Conservation (phyloP, 2,329 filamentous ascomycete genomes). For the Gnomoniopsis smithogilvyi region DNA sequence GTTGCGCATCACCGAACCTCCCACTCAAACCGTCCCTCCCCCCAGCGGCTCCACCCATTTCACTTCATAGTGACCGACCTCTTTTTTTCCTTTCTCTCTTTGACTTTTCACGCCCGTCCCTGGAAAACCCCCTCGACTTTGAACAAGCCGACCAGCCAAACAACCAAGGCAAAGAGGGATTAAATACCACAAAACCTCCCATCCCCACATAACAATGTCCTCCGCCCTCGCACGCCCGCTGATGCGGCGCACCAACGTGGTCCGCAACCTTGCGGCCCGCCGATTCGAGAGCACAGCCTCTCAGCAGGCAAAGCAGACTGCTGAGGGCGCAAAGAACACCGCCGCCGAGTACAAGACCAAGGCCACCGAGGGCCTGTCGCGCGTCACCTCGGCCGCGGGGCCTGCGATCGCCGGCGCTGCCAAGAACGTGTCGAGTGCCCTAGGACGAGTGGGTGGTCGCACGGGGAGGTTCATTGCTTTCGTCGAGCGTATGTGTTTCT, state of each 20-base stretch:
- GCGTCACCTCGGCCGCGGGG: conserved; percentile 76
- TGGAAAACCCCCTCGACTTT: no score
- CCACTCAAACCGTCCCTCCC: neutral
- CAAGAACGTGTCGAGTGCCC: conserved; percentile 60
- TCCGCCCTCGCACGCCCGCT: conserved; percentile 18
- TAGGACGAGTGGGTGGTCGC: conserved; percentile 77
- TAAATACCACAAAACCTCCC: no score
- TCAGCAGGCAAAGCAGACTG: conserved; percentile 40
- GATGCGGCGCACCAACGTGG: conserved; percentile 14
- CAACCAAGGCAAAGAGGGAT: no score
- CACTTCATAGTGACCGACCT: neutral
- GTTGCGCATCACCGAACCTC: conserved; percentile 4
- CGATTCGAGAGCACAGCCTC: conserved; percentile 60
- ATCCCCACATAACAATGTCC: conserved; percentile 16
- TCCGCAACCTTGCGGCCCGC: conserved; percentile 37
- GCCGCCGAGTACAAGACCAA: conserved; percentile 51
- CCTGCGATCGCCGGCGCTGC: conserved; percentile 73
- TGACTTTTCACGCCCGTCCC: no score
- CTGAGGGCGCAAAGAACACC: conserved; percentile 37
- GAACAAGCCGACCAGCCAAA: neutral
- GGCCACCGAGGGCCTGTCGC: conserved; percentile 78
- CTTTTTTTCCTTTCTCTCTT: neutral
- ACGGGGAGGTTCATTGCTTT: conserved; percentile 76
- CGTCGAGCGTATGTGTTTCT: conserved; percentile 72
- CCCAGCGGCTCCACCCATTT: neutral